Percentiles rank a stretch among this genome's conserved stretches.
phyloP scores from a whole-genome alignment of 306 rosid genomes.

The barrel medic (Medicago truncatula) region MtrunA17r5.0-ANR NC_053042.1:44542001-44542500 shows the following conservation, averaged over 20 bases:
- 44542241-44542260: background rate
- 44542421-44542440: background rate
- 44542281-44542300: background rate
- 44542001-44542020: background rate
- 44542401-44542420: background rate
- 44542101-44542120: background rate
- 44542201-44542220: background rate
- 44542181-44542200: background rate
- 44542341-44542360: background rate
- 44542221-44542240: background rate
- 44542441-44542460: background rate
- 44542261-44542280: background rate
- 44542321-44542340: background rate
- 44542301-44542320: background rate
- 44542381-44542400: background rate
- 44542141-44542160: background rate
- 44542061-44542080: constrained; percentile 2
- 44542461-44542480: background rate
- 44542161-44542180: background rate
- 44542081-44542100: background rate
- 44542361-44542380: background rate
- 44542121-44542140: background rate
- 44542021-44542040: background rate
- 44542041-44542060: background rate
- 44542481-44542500: background rate